Base-by-base conservation (phyloP, 768 basidiomycete genomes). In the Macrolepiota fuliginosa region DNA sequence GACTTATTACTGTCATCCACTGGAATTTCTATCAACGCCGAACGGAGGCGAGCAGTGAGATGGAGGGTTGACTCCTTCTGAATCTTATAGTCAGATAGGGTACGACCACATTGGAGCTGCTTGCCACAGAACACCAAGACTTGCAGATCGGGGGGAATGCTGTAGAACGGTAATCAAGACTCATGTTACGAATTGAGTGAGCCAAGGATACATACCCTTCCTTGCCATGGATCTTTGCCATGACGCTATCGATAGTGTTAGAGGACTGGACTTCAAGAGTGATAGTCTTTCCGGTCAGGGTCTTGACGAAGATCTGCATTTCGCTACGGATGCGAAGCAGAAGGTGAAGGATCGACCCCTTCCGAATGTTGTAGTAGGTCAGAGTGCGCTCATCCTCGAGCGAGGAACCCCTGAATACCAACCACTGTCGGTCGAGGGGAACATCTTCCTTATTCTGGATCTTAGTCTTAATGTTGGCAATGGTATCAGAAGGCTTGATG, bases 341-440 rank as follows among this genome's bases (percentile, higher is more conserved):
- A n/a, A n/a, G n/a, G n/a, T n/a, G n/a, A n/a, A n/a, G n/a, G n/a
- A n/a, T n/a, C n/a, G n/a, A n/a, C n/a, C n/a, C n/a, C n/a, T n/a
- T n/a, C n/a, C n/a, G n/a, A n/a, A n/a, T n/a, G n/a, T n/a, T n/a
- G n/a, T n/a, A n/a, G n/a, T n/a, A n/a, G n/a, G n/a, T n/a, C n/a
- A n/a, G n/a, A n/a, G n/a, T n/a, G n/a, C n/a, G n/a, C 3, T 95
- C 95, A 69, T 97, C 95, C 74, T 96, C 94, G 29, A 97, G 85
- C 73, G 95, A 94, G 78, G 96, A 96, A 62, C 94, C 94, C 50
- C 94, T 94, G 65, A 96, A 96, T 79, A 96, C 96, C n/a, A 96
- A 77, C 65, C 94, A 92, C 71, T 96, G 93, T 68, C 94, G 94
- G 76, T 94, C 92, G 25, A 93, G 94, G 19, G 90, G 89, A 61